Evolutionary conservation across 2,329 filamentous ascomycete species (phyloP).

Genomic region (Paracamarosporium sp.): DNA sequence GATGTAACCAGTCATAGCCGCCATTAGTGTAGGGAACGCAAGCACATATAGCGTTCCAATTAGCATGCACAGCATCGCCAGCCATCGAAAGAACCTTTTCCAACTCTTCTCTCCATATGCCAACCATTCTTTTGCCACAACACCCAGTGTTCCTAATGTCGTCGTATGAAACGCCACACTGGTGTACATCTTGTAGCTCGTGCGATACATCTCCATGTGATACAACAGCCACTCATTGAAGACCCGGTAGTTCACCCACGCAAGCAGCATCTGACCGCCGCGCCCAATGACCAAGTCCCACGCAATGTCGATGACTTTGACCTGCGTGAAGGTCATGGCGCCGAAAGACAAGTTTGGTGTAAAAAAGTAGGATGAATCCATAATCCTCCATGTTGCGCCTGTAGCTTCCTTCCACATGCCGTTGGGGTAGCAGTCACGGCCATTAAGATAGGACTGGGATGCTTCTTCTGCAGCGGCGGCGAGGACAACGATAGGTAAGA

Average conservation of each 20-base stretch:
- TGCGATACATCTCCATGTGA: slow-evolving; percentile 41
- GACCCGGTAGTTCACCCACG: slow-evolving; percentile 44
- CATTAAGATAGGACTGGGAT: slow-evolving; percentile 33
- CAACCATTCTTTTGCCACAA: slow-evolving; percentile 37
- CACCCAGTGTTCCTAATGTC: slow-evolving; percentile 36
- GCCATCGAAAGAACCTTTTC: slow-evolving; percentile 41
- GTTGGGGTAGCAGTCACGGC: slow-evolving; percentile 40
- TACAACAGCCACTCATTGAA: slow-evolving; percentile 46
- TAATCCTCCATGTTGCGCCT: slow-evolving; percentile 41
- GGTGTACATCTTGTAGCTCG: slow-evolving; percentile 39
- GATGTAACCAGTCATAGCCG: slow-evolving; percentile 50
- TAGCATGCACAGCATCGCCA: slow-evolving; percentile 37
- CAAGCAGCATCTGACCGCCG: slow-evolving; percentile 42
- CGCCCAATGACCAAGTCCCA: slow-evolving; percentile 49
- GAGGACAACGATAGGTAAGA: slow-evolving; percentile 34
- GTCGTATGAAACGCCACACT: slow-evolving; percentile 37
- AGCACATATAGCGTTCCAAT: slow-evolving; percentile 43
- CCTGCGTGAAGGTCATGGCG: slow-evolving; percentile 42
- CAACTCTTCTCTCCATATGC: slow-evolving; percentile 28
- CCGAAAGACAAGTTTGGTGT: slow-evolving; percentile 41
- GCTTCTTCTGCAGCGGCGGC: slow-evolving; percentile 34
- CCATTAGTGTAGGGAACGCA: slow-evolving; percentile 45
- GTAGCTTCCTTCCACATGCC: slow-evolving; percentile 35
- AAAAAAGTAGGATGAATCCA: slow-evolving; percentile 44
- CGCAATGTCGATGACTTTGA: slow-evolving; percentile 46